Conservation (phyloP, 257 asterid genomes). For the Eucommia ulmoides region DNA sequence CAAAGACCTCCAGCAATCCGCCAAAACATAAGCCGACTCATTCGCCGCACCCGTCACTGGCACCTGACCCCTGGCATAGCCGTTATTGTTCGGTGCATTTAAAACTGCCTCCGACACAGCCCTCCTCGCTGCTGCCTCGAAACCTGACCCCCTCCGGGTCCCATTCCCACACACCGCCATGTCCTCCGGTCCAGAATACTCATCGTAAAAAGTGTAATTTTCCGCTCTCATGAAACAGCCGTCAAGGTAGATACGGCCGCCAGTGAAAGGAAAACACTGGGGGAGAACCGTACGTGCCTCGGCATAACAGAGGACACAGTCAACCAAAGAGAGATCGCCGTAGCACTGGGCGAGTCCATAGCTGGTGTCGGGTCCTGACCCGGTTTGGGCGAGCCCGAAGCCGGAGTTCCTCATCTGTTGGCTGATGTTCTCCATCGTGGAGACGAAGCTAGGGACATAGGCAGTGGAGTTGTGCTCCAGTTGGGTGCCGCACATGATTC, state of each 20-base stretch:
- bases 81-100: conserved; percentile 27
- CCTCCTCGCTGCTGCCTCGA: conserved; percentile 20
- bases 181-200: conserved; percentile 31
- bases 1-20: conserved; percentile 56
- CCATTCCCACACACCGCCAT: conserved; percentile 35
- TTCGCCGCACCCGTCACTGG: conserved; percentile 15
- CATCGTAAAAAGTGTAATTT: conserved; percentile 12
- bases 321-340: conserved; percentile 14
- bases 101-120: conserved; percentile 34
- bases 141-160: conserved; percentile 21
- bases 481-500: conserved; percentile 9
- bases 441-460: conserved; percentile 4
- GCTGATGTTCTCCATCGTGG: conserved; percentile 4
- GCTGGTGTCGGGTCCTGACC: conserved; percentile 9
- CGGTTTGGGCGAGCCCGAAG: conserved; percentile 8
- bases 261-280: conserved; percentile 6
- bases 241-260: conserved; percentile 14
- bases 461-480: not conserved
- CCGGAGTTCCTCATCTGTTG: not conserved
- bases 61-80: conserved; percentile 31
- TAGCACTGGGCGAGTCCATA: conserved; percentile 23
- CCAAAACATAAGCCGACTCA: conserved; percentile 38
- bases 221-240: conserved; percentile 18
- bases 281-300: conserved; percentile 12
- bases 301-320: conserved; percentile 17